These are phyloP conservation scores for Trametes gibbosa DNA, from an alignment of 768 basidiomycete genomes.

Conservation along the genomic window DNA sequence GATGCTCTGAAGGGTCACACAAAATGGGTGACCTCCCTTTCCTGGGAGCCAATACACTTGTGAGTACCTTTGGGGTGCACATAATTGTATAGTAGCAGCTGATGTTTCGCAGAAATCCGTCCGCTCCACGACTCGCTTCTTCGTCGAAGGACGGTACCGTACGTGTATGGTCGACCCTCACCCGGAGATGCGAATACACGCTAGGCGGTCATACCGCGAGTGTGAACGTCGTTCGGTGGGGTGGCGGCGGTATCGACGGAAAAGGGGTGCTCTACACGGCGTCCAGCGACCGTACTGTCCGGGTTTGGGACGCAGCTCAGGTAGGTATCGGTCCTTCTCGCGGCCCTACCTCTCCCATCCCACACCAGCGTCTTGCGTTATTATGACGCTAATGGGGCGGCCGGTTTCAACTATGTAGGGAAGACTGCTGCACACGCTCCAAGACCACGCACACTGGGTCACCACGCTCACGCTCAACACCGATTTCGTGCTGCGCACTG, in stretches of 20 bases:
- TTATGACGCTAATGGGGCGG: neutral
- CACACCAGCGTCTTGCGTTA: neutral
- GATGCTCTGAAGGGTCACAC: constrained; percentile 90
- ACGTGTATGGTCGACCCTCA: constrained; percentile 84
- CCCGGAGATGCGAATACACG: constrained; percentile 72
- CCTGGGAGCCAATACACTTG: constrained; percentile 97
- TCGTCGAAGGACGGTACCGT: constrained; percentile 97
- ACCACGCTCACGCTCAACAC: constrained; percentile 95
- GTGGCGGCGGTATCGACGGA: constrained; percentile 68
- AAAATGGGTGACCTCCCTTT: constrained; percentile 93
- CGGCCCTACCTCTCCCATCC: neutral
- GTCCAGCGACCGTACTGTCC: constrained; percentile 89
- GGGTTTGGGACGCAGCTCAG: constrained; percentile 87
- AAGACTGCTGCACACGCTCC: constrained; percentile 76
- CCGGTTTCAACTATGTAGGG: constrained; percentile 49
- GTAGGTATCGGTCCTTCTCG: constrained; percentile 39
- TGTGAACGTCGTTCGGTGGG: constrained; percentile 96
- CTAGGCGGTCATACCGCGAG: constrained; percentile 92
- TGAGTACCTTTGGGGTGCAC: constrained; percentile 33
- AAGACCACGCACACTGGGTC: constrained; percentile 99
- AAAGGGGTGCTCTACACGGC: constrained; percentile 89
- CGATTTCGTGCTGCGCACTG: constrained; percentile 92
- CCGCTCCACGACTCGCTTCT: constrained; percentile 82
- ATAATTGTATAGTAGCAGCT: neutral
- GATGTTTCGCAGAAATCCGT: constrained; percentile 55